A percentile compares a stretch with the other conserved stretches of the same genome.
These are phyloP conservation scores for Diaporthe sp. DNA, from an alignment of 2,329 filamentous ascomycete genomes.

Conservation along the genomic window DNA sequence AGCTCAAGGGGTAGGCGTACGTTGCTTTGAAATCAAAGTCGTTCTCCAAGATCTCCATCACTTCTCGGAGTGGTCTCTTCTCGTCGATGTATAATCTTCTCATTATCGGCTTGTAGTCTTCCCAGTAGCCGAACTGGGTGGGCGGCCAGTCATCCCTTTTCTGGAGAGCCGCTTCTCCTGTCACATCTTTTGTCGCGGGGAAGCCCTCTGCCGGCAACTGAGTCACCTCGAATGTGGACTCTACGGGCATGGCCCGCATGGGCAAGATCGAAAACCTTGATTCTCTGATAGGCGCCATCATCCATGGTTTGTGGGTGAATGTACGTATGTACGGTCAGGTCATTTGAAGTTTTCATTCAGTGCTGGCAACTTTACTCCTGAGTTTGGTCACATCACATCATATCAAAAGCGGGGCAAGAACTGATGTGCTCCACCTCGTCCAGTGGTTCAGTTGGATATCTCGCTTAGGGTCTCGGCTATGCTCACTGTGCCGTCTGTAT, in stretches of 20 bases:
- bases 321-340: not conserved
- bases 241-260: not conserved
- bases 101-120: constrained; percentile 4
- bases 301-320: not conserved
- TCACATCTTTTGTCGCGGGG: not conserved
- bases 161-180: not conserved
- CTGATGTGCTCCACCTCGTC: not conserved
- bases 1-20: constrained; percentile 4
- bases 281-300: not conserved
- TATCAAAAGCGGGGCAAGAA: constrained; percentile 1
- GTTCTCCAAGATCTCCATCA: not conserved
- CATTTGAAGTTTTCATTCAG: not conserved
- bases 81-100: constrained; percentile 15
- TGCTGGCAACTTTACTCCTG: not conserved
- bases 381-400: not conserved
- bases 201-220: not conserved
- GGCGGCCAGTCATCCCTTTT: not conserved
- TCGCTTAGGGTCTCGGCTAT: no score
- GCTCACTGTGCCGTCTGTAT: no score
- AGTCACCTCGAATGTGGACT: not conserved
- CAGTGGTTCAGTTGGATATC: no score
- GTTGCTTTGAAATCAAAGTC: constrained; percentile 13
- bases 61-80: not conserved
- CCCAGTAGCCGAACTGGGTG: not conserved
- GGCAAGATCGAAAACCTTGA: not conserved